A percentile compares a stretch with the other conserved stretches of the same genome.
phyloP scores from a whole-genome alignment of 371 early-diverging fungal species.

The Circinella minor region DNA sequence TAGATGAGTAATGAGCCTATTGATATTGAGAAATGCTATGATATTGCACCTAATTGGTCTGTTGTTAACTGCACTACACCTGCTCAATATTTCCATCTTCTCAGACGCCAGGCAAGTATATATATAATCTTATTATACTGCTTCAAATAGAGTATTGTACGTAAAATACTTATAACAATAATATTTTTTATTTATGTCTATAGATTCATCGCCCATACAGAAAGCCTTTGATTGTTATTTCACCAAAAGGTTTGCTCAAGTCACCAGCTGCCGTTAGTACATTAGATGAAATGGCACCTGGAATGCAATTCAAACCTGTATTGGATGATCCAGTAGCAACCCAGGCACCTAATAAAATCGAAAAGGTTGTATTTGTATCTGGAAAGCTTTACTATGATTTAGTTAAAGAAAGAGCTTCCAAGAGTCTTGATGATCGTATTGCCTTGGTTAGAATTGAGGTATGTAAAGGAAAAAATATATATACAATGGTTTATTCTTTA shows the following conservation, averaged over 20 bases:
- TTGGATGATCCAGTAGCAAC: constrained; percentile 61
- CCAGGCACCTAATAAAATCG: constrained; percentile 47
- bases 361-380: constrained; percentile 82
- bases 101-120: constrained; percentile 81
- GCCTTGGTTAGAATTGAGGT: constrained; percentile 88
- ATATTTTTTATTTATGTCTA: neutral
- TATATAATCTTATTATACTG: too few species aligned
- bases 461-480: neutral
- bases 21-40: constrained; percentile 52
- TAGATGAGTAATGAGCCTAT: constrained; percentile 83
- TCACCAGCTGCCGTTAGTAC: constrained; percentile 68
- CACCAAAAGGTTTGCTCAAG: constrained; percentile 85
- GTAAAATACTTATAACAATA: neutral
- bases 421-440: constrained; percentile 69
- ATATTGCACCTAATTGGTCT: constrained; percentile 87
- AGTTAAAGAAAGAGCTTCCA: constrained; percentile 72
- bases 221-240: constrained; percentile 90
- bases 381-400: constrained; percentile 95
- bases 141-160: neutral
- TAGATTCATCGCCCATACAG: constrained; percentile 82
- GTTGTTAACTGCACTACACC: constrained; percentile 94
- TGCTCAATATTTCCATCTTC: constrained; percentile 95
- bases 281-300: constrained; percentile 84
- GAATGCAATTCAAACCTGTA: constrained; percentile 85
- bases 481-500: neutral